phyloP scores from a whole-genome alignment of 441 rosid species.

The Manihot esculenta region DNA sequence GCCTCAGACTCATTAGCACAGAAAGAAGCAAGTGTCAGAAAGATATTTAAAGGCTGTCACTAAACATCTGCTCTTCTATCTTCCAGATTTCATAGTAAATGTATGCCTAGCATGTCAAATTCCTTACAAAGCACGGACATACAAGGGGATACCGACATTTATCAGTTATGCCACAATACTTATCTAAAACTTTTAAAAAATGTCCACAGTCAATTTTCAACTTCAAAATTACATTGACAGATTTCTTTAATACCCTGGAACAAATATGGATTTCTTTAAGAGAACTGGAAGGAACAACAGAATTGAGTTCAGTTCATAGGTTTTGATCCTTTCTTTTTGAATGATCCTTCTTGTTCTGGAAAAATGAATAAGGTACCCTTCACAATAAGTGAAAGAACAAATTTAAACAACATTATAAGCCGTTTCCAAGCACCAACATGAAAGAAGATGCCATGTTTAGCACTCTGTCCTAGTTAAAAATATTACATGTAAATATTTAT shows the following conservation, averaged over 20 bases:
- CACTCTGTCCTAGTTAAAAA: not conserved
- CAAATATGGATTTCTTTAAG: not conserved
- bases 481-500: not conserved
- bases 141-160: not conserved
- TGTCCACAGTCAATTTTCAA: not conserved
- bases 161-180: not conserved
- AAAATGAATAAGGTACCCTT: not conserved
- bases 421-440: not conserved
- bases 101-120: not conserved
- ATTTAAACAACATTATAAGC: not conserved
- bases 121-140: not conserved
- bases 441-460: not conserved
- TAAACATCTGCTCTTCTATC: too few species aligned
- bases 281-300: not conserved
- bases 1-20: not conserved
- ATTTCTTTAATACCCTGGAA: not conserved
- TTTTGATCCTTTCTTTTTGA: not conserved
- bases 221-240: not conserved
- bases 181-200: not conserved
- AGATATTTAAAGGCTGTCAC: too few species aligned
- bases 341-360: not conserved
- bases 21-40: too few species aligned
- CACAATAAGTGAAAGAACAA: not conserved
- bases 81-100: conserved; percentile 3
- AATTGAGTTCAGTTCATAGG: not conserved